A percentile compares a stretch with the other conserved stretches of the same genome.
Evolutionary conservation across 495 filamentous ascomycete genomes (phyloP).

Genomic region (Lindgomyces ingoldianus): DNA sequence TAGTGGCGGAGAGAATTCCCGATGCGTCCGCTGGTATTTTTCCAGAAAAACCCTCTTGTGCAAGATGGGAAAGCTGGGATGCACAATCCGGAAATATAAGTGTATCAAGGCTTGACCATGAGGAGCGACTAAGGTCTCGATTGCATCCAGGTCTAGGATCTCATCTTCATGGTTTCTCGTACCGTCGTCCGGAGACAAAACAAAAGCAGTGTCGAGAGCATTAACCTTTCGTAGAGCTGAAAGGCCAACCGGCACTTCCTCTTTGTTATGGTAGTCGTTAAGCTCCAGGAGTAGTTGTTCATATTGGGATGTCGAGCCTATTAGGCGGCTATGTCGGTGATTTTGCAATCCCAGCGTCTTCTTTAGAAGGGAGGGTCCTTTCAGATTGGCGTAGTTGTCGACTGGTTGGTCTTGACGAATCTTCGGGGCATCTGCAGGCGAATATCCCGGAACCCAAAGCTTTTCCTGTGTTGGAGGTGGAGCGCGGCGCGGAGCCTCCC

Average conservation of each 20-base stretch:
- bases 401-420: constrained; percentile 32
- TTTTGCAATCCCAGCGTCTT: constrained; percentile 44
- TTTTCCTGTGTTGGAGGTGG: not conserved
- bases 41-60: constrained; percentile 83
- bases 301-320: constrained; percentile 59
- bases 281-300: constrained; percentile 68
- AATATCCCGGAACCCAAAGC: not conserved
- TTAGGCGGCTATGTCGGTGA: constrained; percentile 41
- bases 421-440: constrained; percentile 2
- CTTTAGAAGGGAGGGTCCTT: constrained; percentile 40
- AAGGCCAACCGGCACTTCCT: constrained; percentile 62
- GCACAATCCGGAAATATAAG: constrained; percentile 80
- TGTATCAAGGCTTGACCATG: constrained; percentile 76
- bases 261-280: constrained; percentile 63
- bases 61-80: constrained; percentile 83
- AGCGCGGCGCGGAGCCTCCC: not conserved
- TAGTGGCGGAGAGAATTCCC: constrained; percentile 76
- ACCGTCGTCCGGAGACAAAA: constrained; percentile 65
- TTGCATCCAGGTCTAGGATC: constrained; percentile 67
- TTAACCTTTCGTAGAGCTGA: constrained; percentile 73
- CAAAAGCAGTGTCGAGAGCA: constrained; percentile 69
- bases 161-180: constrained; percentile 60
- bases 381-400: constrained; percentile 42
- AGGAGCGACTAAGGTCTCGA: constrained; percentile 77
- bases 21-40: constrained; percentile 73